A percentile compares a stretch with the other conserved stretches of the same genome.
Evolutionary conservation across 2,329 filamentous ascomycete species (phyloP).

Genomic region (Paracorniculantispora psalliotae): DNA sequence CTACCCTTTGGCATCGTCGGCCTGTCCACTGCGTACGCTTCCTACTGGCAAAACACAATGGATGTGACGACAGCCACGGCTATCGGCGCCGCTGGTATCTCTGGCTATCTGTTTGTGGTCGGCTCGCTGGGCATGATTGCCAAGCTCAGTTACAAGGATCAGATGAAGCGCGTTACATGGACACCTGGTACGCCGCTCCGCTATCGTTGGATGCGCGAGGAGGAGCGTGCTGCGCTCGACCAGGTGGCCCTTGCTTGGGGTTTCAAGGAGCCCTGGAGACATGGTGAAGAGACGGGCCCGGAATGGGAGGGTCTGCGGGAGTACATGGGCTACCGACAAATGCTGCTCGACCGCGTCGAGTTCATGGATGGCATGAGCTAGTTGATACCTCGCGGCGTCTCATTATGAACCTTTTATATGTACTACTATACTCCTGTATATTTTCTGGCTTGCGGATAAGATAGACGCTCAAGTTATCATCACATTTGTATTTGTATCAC

Average conservation of each 20-base stretch:
- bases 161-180: constrained; percentile 94
- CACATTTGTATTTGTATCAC: background rate
- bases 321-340: constrained; percentile 75
- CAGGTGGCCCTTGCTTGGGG: constrained; percentile 85
- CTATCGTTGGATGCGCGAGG: constrained; percentile 81
- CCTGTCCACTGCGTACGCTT: constrained; percentile 51
- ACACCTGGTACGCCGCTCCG: constrained; percentile 72
- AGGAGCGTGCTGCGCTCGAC: constrained; percentile 84
- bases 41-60: constrained; percentile 60
- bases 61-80: constrained; percentile 68
- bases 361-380: constrained; percentile 84
- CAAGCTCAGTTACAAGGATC: constrained; percentile 82
- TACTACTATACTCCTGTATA: constrained; percentile 11
- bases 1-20: constrained; percentile 66
- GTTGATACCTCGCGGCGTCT: background rate
- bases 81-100: constrained; percentile 72
- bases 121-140: constrained; percentile 79
- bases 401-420: background rate
- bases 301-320: constrained; percentile 86
- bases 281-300: constrained; percentile 84
- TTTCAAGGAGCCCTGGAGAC: constrained; percentile 72
- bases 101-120: constrained; percentile 79
- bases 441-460: background rate
- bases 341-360: constrained; percentile 85
- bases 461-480: background rate